phyloP scores from a whole-genome alignment of 768 basidiomycete genomes.

The Boletus vinaceobasis region DNA sequence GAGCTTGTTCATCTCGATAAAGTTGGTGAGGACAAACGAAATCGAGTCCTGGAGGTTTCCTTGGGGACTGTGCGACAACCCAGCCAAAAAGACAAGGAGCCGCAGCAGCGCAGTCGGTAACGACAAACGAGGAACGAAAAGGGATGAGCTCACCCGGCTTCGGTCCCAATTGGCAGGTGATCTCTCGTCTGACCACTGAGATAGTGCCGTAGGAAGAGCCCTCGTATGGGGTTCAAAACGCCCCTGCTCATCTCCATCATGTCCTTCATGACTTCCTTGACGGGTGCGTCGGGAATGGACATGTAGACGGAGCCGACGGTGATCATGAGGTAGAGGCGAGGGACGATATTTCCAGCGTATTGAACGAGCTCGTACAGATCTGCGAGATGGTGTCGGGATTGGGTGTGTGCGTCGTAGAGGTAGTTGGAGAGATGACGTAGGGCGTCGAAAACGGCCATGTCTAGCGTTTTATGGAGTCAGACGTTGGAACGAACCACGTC shows the following conservation, averaged over 20 bases:
- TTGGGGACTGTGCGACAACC: slow-evolving; percentile 52
- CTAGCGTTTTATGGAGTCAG: slow-evolving; percentile 37
- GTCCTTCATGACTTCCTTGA: slow-evolving; percentile 99
- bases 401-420: slow-evolving; percentile 92
- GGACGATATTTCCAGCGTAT: slow-evolving; percentile 96
- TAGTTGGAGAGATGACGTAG: slow-evolving; percentile 93
- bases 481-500: not conserved
- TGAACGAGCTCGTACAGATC: slow-evolving; percentile 99
- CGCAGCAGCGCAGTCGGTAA: not conserved
- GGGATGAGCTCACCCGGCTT: slow-evolving; percentile 60
- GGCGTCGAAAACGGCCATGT: slow-evolving; percentile 99
- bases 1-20: slow-evolving; percentile 99
- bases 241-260: slow-evolving; percentile 99
- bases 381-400: slow-evolving; percentile 90
- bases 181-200: slow-evolving; percentile 96
- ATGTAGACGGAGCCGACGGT: slow-evolving; percentile 99
- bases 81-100: not conserved
- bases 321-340: slow-evolving; percentile 96
- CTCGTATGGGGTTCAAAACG: slow-evolving; percentile 94
- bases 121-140: not conserved
- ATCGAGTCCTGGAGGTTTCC: slow-evolving; percentile 96
- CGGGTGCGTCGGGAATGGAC: slow-evolving; percentile 94
- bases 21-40: slow-evolving; percentile 94
- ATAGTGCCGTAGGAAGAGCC: slow-evolving; percentile 94
- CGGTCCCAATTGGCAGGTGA: slow-evolving; percentile 84